Evolutionary conservation across 805 yeast species (phyloP).

Genomic region (Cyberlindnera xylosilytica): DNA sequence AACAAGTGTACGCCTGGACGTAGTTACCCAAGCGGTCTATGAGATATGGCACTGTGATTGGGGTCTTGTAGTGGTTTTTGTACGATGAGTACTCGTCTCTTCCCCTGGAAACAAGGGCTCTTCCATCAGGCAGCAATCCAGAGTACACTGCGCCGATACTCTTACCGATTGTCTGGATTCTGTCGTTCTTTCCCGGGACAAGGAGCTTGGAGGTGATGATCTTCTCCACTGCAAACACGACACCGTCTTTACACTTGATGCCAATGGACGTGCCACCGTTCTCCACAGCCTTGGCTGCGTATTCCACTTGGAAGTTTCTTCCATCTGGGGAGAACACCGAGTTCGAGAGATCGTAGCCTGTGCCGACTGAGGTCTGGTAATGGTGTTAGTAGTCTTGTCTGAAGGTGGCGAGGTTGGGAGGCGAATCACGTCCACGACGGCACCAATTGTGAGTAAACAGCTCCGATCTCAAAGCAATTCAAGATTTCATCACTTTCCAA

Average conservation of each 20-base stretch:
- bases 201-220: slow-evolving; percentile 80
- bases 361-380: slow-evolving; percentile 84
- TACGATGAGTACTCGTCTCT: slow-evolving; percentile 86
- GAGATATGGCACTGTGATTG: slow-evolving; percentile 76
- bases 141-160: slow-evolving; percentile 95
- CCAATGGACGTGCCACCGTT: slow-evolving; percentile 96
- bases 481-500: no score
- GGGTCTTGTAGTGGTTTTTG: slow-evolving; percentile 70
- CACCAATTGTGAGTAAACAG: no score
- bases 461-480: no score
- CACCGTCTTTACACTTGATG: slow-evolving; percentile 86
- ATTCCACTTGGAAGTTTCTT: slow-evolving; percentile 95
- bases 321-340: slow-evolving; percentile 90
- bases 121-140: slow-evolving; percentile 94
- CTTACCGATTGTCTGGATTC: slow-evolving; percentile 90
- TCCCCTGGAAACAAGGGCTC: slow-evolving; percentile 87
- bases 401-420: not conserved
- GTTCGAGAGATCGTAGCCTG: slow-evolving; percentile 97
- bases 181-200: slow-evolving; percentile 83
- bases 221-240: slow-evolving; percentile 97
- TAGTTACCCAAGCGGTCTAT: slow-evolving; percentile 86
- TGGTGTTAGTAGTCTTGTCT: not conserved
- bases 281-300: slow-evolving; percentile 96
- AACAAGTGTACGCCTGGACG: slow-evolving; percentile 93
- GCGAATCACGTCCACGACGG: no score